Base-by-base conservation (phyloP, 768 basidiomycete species). In the Lanmaoa pseudosensibilis region DNA sequence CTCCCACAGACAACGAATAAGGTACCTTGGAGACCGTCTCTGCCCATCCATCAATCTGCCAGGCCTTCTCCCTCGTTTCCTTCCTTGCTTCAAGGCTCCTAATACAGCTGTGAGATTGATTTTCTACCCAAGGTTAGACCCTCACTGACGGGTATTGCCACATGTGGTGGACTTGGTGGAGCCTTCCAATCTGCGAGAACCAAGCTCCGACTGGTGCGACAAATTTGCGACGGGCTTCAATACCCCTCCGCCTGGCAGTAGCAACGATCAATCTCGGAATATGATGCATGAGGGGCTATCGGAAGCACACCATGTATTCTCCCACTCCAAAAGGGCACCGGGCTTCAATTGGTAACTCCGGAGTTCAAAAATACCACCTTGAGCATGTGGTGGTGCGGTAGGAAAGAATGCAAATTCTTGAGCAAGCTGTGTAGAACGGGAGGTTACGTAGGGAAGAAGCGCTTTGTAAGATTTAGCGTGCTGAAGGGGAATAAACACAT, bases 331-430 rank as follows among this genome's bases (percentile, higher is more conserved):
- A 51, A 98, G 78, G 8, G 88, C 86, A 9, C 97, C 97, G 5
- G 96, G 92, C 65, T 88, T 85, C 55, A 97, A 74, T 69, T 85
- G 85, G 74, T 99, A 99, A 37, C 82, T 85, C 64, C 97, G 82
- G 64, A 98, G 77, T 74, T 99, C 97, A 68, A 97, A 99, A 45
- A 99, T 78, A 6, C 97, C 96, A 7, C 95, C 96, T 62, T 89
- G 83, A 5, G 84, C 80, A 62, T 82, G 88, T 6, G 95, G 94
- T 34, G 94, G 93, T 19, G 91, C 83, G 2, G 94, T 92, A 7
- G 94, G 93, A 69, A 95, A 85, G 76, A 98, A 96, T 2, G 92
- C 92, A 74, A 99, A 99, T 70, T 99, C 96, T 69, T 94, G 92
- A 63, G 83, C 86, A 46, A 96, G 81, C 63, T 96, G 93, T 16